Conservation (phyloP, 2,329 filamentous ascomycete species). For the Aspergillus sojae region DNA sequence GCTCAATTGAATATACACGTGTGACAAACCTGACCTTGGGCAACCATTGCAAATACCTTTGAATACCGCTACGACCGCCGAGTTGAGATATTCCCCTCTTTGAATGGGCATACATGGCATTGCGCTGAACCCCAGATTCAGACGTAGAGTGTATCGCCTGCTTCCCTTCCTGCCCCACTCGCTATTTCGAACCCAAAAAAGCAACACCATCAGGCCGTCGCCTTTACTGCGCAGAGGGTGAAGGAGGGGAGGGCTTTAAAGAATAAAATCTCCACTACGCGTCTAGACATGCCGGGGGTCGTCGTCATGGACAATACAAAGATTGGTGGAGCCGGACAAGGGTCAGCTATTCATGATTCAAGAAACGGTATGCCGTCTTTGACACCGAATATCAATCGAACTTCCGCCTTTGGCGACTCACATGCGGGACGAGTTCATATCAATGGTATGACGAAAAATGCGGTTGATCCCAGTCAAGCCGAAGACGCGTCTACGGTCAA, state of each 20-base stretch:
- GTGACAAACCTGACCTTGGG: neutral
- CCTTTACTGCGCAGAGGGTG: conserved; percentile 31
- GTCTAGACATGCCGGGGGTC: conserved; percentile 45
- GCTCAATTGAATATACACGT: neutral
- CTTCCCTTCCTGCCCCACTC: conserved; percentile 30
- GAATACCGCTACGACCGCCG: neutral
- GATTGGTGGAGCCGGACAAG: conserved; percentile 29
- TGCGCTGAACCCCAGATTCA: conserved; percentile 22
- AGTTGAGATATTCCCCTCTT: neutral
- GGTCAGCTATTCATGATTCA: conserved; percentile 25
- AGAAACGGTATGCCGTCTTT: conserved; percentile 28
- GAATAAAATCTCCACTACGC: conserved; percentile 15
- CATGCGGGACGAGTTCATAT: conserved; percentile 28
- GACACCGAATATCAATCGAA: conserved; percentile 19
- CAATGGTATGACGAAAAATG: conserved; percentile 30
- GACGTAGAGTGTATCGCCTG: conserved; percentile 20
- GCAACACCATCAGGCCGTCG: conserved; percentile 23
- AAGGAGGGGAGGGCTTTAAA: conserved; percentile 31
- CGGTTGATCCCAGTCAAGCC: conserved; percentile 15
- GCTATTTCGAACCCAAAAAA: conserved; percentile 21
- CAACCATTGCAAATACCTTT: neutral
- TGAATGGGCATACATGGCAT: conserved; percentile 29
- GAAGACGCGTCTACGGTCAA: conserved; percentile 10
- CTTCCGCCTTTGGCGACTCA: conserved; percentile 16
- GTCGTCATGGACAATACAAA: conserved; percentile 45